Percentiles rank a stretch among this genome's conserved stretches.
phyloP scores from a whole-genome alignment of 2,329 filamentous ascomycete genomes.

The Pseudogymnoascus sp. region DNA sequence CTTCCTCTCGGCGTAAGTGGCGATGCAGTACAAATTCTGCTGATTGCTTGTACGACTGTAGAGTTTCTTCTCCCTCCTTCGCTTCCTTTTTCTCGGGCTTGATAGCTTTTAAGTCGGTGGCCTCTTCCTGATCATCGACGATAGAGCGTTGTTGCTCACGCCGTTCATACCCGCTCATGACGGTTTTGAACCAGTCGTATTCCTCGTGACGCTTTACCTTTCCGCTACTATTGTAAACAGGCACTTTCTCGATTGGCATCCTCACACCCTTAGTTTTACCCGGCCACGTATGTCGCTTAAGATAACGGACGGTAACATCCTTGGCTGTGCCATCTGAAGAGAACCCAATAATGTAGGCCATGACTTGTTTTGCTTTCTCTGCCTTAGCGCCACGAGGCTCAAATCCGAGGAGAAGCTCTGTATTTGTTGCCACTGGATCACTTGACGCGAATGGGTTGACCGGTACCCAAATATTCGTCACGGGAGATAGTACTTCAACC shows the following conservation, averaged over 20 bases:
- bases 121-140: slow-evolving; percentile 71
- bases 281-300: slow-evolving; percentile 72
- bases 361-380: slow-evolving; percentile 79
- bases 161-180: slow-evolving; percentile 65
- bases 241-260: slow-evolving; percentile 69
- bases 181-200: slow-evolving; percentile 80
- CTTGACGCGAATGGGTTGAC: slow-evolving; percentile 67
- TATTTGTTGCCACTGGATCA: slow-evolving; percentile 59
- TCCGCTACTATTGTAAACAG: slow-evolving; percentile 67
- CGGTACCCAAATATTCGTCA: slow-evolving; percentile 69
- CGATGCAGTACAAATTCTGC: slow-evolving; percentile 77
- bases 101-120: slow-evolving; percentile 64
- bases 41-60: slow-evolving; percentile 83
- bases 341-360: slow-evolving; percentile 80
- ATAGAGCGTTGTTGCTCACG: slow-evolving; percentile 48
- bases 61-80: slow-evolving; percentile 68
- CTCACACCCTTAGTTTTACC: slow-evolving; percentile 84
- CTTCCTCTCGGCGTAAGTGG: slow-evolving; percentile 87
- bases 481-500: slow-evolving; percentile 79
- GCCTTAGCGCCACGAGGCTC: slow-evolving; percentile 78
- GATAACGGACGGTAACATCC: slow-evolving; percentile 86
- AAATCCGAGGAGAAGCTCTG: slow-evolving; percentile 64
- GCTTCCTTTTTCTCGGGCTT: slow-evolving; percentile 65
- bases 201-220: slow-evolving; percentile 69
- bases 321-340: slow-evolving; percentile 82